phyloP scores from a whole-genome alignment of 2,329 filamentous ascomycete genomes.

The Botrytis porri region DNA sequence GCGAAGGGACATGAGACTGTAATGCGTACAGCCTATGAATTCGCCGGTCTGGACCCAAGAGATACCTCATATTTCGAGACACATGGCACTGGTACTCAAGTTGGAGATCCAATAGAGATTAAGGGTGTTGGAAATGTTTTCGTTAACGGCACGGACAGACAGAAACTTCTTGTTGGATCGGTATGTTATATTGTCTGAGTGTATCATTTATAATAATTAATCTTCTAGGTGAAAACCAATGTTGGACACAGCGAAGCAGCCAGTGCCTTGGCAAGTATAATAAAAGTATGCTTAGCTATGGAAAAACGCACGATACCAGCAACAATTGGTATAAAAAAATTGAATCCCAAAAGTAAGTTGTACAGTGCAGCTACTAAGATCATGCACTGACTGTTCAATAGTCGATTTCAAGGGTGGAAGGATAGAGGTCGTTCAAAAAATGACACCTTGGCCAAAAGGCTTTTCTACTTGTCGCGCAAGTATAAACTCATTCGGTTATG shows the following conservation, averaged over 20 bases:
- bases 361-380: background rate
- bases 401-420: slow-evolving; percentile 3
- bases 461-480: background rate
- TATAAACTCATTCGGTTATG: slow-evolving; percentile 39
- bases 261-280: slow-evolving; percentile 15
- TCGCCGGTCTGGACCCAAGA: slow-evolving; percentile 13
- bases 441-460: slow-evolving; percentile 10
- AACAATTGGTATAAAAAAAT: slow-evolving; percentile 8
- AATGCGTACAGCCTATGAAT: slow-evolving; percentile 14
- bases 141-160: background rate
- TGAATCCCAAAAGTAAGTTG: slow-evolving; percentile 4
- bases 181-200: background rate
- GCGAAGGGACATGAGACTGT: slow-evolving; percentile 40
- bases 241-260: slow-evolving; percentile 20
- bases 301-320: slow-evolving; percentile 10
- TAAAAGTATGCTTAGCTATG: slow-evolving; percentile 20
- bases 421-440: slow-evolving; percentile 5
- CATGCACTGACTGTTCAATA: background rate
- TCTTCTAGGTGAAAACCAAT: slow-evolving; percentile 22
- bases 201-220: slow-evolving; percentile 16
- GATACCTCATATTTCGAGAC: slow-evolving; percentile 14
- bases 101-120: slow-evolving; percentile 18
- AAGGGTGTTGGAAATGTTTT: slow-evolving; percentile 10
- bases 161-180: slow-evolving; percentile 13
- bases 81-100: slow-evolving; percentile 18